Conservation (phyloP, 2,329 filamentous ascomycete genomes). For the Monosporascus sp. region DNA sequence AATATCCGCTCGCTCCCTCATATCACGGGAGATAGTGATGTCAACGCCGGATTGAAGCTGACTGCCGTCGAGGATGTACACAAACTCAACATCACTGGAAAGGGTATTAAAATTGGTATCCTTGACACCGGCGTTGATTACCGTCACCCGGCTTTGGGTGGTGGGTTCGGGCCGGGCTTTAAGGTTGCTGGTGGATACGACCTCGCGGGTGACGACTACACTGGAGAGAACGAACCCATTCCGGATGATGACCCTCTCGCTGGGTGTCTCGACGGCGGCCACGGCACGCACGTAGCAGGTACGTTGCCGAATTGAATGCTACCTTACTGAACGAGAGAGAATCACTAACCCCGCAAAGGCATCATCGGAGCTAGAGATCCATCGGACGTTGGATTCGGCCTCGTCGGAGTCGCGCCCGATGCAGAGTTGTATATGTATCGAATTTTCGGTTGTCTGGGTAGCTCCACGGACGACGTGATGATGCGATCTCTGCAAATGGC, state of each 20-base stretch:
- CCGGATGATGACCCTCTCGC: conserved; percentile 1
- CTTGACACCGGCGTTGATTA: conserved; percentile 7
- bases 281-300: conserved; percentile 5
- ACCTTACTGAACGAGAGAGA: not conserved
- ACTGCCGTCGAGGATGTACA: conserved; percentile 5
- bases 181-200: conserved; percentile 4
- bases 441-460: conserved; percentile 1
- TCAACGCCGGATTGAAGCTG: not conserved
- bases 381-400: not conserved
- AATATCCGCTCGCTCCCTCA: not conserved
- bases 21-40: not conserved
- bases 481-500: conserved; percentile 1
- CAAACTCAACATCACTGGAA: conserved; percentile 1
- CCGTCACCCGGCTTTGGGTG: conserved; percentile 3
- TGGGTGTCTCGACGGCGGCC: conserved; percentile 1
- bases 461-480: conserved; percentile 1
- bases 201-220: conserved; percentile 1
- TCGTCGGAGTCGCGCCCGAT: conserved; percentile 3
- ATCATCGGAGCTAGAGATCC: not conserved
- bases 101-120: conserved; percentile 7
- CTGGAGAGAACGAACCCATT: not conserved
- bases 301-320: not conserved
- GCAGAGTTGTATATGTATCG: conserved; percentile 4
- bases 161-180: conserved; percentile 5
- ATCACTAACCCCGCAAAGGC: not conserved